Conservation (phyloP, 1,139 yeast species). For the Taphrina betulina region DNA sequence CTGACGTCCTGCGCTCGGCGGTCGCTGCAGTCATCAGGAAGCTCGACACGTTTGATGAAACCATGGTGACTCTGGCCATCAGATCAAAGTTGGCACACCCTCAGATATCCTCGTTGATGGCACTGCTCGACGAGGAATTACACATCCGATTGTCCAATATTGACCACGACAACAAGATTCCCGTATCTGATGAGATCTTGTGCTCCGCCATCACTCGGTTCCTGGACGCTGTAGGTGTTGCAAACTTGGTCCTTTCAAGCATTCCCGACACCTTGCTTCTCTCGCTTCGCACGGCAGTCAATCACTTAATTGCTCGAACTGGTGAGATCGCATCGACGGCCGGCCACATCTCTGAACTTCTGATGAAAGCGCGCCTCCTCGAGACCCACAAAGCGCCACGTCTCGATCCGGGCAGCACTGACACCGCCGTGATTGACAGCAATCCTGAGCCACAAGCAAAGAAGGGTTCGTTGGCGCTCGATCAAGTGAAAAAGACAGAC, state of each 20-base stretch:
- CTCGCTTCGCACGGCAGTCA: conserved; percentile 1
- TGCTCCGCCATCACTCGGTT: conserved; percentile 7
- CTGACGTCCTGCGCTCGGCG: not conserved
- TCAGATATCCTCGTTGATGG: not conserved
- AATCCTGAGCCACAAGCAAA: conserved; percentile 27
- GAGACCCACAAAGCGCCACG: conserved; percentile 10
- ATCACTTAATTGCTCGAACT: not conserved
- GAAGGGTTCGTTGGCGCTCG: conserved; percentile 14
- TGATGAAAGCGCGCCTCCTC: conserved; percentile 21
- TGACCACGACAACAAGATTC: not conserved
- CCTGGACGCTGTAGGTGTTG: conserved; percentile 16
- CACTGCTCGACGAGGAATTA: conserved; percentile 1
- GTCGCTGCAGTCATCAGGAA: not conserved
- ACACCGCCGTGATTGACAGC: too few relatives aligned
- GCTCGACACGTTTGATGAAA: conserved; percentile 4
- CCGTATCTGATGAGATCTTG: conserved; percentile 15
- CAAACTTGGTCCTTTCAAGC: conserved; percentile 9
- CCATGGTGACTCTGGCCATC: conserved; percentile 8
- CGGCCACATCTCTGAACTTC: conserved; percentile 18
- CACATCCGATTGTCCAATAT: conserved; percentile 1
- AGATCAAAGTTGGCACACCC: not conserved
- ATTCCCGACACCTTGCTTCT: not conserved
- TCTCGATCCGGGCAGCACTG: conserved; percentile 2
- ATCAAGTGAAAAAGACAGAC: conserved; percentile 8
- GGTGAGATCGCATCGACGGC: conserved; percentile 1